Percentiles rank a stretch among this genome's conserved stretches.
These are phyloP conservation scores for Cymodocea nodosa DNA, from an alignment of 116 monocot species.

Conservation along the genomic window DNA sequence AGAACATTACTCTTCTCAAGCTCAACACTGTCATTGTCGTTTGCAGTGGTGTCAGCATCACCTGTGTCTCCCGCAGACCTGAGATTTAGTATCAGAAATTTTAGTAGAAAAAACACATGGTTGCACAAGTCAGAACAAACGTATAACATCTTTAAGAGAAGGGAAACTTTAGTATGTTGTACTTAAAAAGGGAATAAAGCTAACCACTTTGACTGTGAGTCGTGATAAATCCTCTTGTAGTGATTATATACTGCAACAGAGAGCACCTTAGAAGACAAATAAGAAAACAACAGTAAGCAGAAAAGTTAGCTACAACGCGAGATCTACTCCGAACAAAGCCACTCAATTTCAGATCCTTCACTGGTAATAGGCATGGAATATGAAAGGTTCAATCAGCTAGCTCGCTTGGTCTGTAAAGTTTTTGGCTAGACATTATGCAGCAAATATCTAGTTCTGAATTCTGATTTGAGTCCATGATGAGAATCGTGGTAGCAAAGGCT, in stretches of 20 bases:
- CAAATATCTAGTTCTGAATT: too few species aligned
- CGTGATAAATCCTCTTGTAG: conserved; percentile 81
- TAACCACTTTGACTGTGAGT: conserved; percentile 42
- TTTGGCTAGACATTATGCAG: too few species aligned
- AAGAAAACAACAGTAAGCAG: background rate
- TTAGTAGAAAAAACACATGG: background rate
- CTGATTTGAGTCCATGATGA: too few species aligned
- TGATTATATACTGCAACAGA: conserved; percentile 94
- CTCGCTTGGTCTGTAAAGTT: too few species aligned
- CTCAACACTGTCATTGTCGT: conserved; percentile 57
- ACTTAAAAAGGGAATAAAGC: conserved; percentile 10
- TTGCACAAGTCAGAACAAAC: background rate
- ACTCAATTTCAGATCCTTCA: too few species aligned
- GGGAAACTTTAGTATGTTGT: too few species aligned
- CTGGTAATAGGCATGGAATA: too few species aligned
- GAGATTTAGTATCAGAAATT: conserved; percentile 11
- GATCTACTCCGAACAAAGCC: background rate
- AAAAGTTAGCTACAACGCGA: background rate
- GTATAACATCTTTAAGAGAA: background rate
- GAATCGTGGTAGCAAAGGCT: too few species aligned
- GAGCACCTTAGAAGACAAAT: conserved; percentile 42
- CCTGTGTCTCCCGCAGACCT: conserved; percentile 45
- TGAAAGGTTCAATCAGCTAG: too few species aligned
- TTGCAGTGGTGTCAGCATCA: conserved; percentile 14
- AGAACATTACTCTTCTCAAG: conserved; percentile 94